A percentile compares a stretch with the other conserved stretches of the same genome.
Conservation (phyloP, 2,329 filamentous ascomycete species). For the Pseudogymnoascus sp. region DNA sequence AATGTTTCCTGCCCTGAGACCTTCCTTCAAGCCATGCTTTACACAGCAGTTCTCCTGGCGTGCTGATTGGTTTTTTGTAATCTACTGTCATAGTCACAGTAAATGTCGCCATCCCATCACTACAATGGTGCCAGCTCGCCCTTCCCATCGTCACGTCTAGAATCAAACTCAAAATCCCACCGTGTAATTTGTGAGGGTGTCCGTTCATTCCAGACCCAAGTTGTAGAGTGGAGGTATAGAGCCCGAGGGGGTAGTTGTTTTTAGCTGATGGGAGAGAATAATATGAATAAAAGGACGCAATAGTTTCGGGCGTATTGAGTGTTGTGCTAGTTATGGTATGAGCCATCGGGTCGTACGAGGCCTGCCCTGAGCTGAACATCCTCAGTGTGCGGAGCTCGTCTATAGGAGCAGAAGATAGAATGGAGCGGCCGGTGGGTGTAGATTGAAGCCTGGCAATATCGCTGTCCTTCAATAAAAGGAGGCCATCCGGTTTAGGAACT, state of each 20-base stretch:
- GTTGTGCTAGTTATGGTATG: background rate
- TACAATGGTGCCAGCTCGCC: background rate
- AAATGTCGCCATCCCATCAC: background rate
- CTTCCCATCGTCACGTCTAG: background rate
- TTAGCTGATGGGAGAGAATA: background rate
- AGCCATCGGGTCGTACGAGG: background rate
- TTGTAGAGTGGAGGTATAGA: background rate
- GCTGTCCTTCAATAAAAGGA: background rate
- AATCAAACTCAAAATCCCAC: background rate
- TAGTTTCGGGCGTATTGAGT: background rate
- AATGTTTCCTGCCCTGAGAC: background rate
- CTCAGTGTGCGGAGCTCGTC: background rate
- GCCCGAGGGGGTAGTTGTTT: constrained; percentile 10
- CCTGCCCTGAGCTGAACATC: background rate
- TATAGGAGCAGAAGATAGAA: background rate
- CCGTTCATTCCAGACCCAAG: background rate
- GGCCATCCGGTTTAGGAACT: background rate
- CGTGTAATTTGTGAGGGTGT: background rate
- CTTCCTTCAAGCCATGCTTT: background rate
- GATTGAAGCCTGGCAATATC: background rate
- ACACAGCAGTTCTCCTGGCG: background rate
- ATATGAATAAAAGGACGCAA: background rate
- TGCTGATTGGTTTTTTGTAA: background rate
- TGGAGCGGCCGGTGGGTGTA: background rate
- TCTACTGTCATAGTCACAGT: background rate